phyloP scores from a whole-genome alignment of 495 filamentous ascomycete species.

The Penicillium angulare region DNA sequence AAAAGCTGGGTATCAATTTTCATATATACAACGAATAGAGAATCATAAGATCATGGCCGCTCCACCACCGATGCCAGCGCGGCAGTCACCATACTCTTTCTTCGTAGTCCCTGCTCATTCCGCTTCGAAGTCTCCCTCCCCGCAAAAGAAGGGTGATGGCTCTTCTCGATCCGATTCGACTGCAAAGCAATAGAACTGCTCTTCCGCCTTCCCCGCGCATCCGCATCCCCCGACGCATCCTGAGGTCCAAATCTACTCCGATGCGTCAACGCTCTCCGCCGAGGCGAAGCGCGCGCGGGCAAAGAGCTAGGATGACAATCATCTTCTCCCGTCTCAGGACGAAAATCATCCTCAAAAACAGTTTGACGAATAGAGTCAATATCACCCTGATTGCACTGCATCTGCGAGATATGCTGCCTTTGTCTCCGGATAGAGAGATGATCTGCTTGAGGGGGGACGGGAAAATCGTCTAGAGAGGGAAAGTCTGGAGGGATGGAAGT shows the following conservation, averaged over 20 bases:
- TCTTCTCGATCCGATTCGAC: slow-evolving; percentile 42
- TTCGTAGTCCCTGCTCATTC: slow-evolving; percentile 39
- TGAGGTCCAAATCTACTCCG: slow-evolving; percentile 29
- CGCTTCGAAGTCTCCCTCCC: slow-evolving; percentile 35
- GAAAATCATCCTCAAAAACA: slow-evolving; percentile 19
- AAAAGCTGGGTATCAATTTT: slow-evolving; percentile 19
- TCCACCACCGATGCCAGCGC: slow-evolving; percentile 43
- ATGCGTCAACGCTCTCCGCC: slow-evolving; percentile 24
- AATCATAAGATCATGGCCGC: slow-evolving; percentile 3
- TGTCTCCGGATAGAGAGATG: slow-evolving; percentile 33
- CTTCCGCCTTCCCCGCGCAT: slow-evolving; percentile 26
- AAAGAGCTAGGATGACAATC: slow-evolving; percentile 47
- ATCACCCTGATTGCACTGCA: slow-evolving; percentile 39
- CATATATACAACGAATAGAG: slow-evolving; percentile 18
- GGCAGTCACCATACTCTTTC: slow-evolving; percentile 48
- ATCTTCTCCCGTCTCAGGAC: slow-evolving; percentile 23
- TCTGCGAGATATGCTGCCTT: slow-evolving; percentile 42
- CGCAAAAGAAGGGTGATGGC: slow-evolving; percentile 22
- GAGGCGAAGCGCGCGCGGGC: slow-evolving; percentile 35
- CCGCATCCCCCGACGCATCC: slow-evolving; percentile 10
- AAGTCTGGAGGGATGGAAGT: slow-evolving; percentile 34
- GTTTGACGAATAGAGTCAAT: slow-evolving; percentile 39
- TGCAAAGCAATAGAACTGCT: slow-evolving; percentile 26
- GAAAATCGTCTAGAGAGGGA: slow-evolving; percentile 9
- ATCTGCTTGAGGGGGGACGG: slow-evolving; percentile 2